A percentile compares a stretch with the other conserved stretches of the same genome.
Conservation (phyloP, 192 early-diverging fungal species). For the Coemansia sp. region DNA sequence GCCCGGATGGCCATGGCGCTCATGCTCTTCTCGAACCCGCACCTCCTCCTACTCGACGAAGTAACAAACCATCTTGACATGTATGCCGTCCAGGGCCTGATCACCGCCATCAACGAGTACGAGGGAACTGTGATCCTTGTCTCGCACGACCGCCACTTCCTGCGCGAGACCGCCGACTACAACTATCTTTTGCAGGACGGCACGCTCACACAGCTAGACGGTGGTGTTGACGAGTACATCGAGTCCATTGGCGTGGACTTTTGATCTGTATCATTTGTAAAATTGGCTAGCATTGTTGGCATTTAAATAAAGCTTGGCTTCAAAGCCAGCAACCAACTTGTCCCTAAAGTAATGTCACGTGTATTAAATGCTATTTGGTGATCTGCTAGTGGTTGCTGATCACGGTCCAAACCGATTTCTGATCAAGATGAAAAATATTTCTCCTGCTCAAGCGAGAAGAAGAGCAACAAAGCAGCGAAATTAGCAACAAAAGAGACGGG, state of each 20-base stretch:
- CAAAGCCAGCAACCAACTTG: too few species aligned
- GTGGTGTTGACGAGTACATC: constrained; percentile 69
- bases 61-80: constrained; percentile 92
- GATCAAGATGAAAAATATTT: constrained; percentile 1
- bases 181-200: constrained; percentile 56
- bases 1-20: constrained; percentile 75
- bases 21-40: constrained; percentile 63
- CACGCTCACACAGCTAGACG: constrained; percentile 58
- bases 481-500: neutral
- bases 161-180: constrained; percentile 63
- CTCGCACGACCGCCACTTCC: constrained; percentile 86
- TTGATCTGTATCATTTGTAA: neutral
- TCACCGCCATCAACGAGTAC: constrained; percentile 68
- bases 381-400: neutral
- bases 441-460: neutral
- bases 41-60: constrained; percentile 76
- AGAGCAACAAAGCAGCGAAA: neutral
- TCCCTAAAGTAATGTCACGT: constrained; percentile 24
- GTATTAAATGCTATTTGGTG: neutral
- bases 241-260: constrained; percentile 15
- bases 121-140: constrained; percentile 78
- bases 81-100: constrained; percentile 74
- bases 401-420: neutral
- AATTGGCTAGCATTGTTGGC: too few species aligned
- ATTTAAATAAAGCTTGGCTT: too few species aligned